phyloP scores from a whole-genome alignment of 176 grass and related monocot species.

The Carex parvula region DNA sequence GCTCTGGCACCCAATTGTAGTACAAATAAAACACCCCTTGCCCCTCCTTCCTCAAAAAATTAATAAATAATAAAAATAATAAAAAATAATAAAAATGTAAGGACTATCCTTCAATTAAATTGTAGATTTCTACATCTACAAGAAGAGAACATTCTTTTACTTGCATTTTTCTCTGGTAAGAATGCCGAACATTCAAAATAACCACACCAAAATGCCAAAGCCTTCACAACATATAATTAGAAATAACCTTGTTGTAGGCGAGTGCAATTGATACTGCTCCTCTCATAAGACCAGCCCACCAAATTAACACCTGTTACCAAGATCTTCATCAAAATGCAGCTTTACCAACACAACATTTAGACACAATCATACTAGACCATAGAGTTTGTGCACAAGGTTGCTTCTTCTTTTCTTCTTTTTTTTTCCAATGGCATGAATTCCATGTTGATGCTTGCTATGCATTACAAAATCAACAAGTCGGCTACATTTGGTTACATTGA shows the following conservation, averaged over 20 bases:
- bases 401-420: slow-evolving; percentile 1
- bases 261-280: slow-evolving; percentile 99
- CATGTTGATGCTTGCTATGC: not conserved
- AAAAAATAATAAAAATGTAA: not conserved
- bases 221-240: slow-evolving; percentile 13
- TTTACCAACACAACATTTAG: not conserved
- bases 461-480: not conserved
- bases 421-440: not conserved
- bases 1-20: not conserved
- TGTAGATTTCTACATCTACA: not conserved
- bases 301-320: slow-evolving; percentile 63
- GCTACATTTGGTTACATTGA: not conserved
- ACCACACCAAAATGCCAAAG: slow-evolving; percentile 24
- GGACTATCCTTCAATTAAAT: not conserved
- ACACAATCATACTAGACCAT: not conserved
- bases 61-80: not conserved
- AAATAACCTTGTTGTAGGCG: slow-evolving; percentile 93
- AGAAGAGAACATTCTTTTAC: not conserved
- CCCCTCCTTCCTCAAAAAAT: not conserved
- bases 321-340: slow-evolving; percentile 6
- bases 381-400: not conserved
- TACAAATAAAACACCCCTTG: not conserved
- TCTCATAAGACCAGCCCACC: slow-evolving; percentile 99
- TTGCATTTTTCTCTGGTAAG: not conserved
- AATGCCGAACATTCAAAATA: slow-evolving; percentile 2